Base-by-base conservation (phyloP, 1,284 basidiomycete species). In the Heterobasidion parviporum region DNA sequence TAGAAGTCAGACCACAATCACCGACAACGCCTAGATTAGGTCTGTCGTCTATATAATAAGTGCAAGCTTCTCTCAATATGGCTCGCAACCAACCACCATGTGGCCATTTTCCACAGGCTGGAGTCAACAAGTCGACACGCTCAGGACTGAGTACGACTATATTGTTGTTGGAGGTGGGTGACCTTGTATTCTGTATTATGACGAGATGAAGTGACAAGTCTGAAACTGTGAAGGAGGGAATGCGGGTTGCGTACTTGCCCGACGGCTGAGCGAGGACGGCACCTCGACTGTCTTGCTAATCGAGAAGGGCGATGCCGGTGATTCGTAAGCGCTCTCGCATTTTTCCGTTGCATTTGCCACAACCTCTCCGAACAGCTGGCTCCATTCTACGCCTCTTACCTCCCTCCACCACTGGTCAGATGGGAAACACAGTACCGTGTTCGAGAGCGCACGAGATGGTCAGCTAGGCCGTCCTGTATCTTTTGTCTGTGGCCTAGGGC, bases 241-340 rank as follows among this genome's bases (percentile, higher is more conserved):
- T 36, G 59, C 56, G 15, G 56, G 59, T 52, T 60, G 59, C 20
- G 56, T 59, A 12, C 55, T 59, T 9, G 55, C 58, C 6, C 50
- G 53, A 5, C 52, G 58, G 10, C 53, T 59, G 12, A 59, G 58
- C 55, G 58, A 59, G n/a, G 45, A 57, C 35, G 44, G 12, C 10
- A 16, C 16, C 9, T 26, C 8, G 26, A 53, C 56, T 32, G 58
- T 59, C 12, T 44, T 59, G 16, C 41, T 59, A 2, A 45, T 59
- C 15, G 58, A 57, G 53, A 54, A 44, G 53, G 58, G 58, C 15
- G 53, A 54, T 33, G 54, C 52, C 15, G 56, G 26, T 26, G 56
- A 57, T 36, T 52, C 54, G 54, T 56, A 50, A 52, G 58, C 46
- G n/a, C 41, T 14, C 18, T 33, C 20, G 26, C 14, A 18, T 45